Evolutionary conservation across 305 asterid genomes (phyloP), one percentile per base, ranked within the genome.

Genomic region (Fraxinus baroniana): DNA sequence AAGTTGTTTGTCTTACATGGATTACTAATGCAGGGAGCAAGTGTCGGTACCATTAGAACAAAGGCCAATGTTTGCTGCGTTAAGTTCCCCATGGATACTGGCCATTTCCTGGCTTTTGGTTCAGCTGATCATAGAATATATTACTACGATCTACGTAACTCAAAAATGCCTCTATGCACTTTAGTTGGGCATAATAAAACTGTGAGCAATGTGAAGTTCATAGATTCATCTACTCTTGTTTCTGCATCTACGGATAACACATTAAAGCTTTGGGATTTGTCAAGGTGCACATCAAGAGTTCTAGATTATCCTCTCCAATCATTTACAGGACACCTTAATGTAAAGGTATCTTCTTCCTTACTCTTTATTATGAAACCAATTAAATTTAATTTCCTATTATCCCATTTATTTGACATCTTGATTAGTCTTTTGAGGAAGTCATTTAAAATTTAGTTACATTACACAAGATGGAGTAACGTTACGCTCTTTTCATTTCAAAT

Each of bases 61-160:
- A 95, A 93, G 93, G 99, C 98, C 39, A 97, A 97, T 30, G 95
- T 97, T 74, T 97, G 99, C 91, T 93, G 98, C 84, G 99, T 97
- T 62, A 98, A 97, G 75, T 97, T 97, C 76, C 98, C 98, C 0
- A 62, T 86, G 62, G 98, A 95, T 87, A 92, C 97, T 32, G 87
- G 94, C 18, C 97, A 95, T 22, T 85, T 90, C 74, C 95, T 97
- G 83, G 98, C 99, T 41, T 97, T 95, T 87, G 99, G 99, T 49
- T 97, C 99, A 3, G 99, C 99, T 7, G 99, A 97, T 83, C 98
- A 95, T 84, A 92, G 73, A 86, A 93, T 95, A 84, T 97, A 97
- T 88, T 95, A 95, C 79, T 97, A 95, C 79, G 99, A 97, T 85
- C 94, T 97, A 82, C 97, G 99, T 13, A 95, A 93, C 90, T 83